Base-by-base conservation (phyloP, 441 rosid genomes). In the Isatis lusitanica region DNA sequence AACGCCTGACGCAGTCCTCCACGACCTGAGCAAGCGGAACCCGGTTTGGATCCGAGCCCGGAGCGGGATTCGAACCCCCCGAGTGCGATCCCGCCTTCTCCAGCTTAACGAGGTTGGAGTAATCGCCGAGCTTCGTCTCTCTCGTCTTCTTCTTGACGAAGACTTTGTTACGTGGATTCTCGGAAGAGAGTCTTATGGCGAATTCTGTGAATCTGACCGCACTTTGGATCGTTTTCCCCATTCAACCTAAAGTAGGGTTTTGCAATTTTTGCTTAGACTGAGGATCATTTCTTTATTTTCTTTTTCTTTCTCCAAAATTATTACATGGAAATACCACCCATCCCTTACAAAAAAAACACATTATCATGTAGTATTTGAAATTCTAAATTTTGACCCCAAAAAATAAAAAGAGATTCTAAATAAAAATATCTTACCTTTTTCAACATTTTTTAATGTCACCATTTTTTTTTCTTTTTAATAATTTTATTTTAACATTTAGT, bases 21-120 rank as follows among this genome's bases (percentile, higher is more conserved):
- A 93, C 97, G 31, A 90, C 96, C 50, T 77, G 81, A 46, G 90
- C 74, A 52, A 93, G 81, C 2, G 93, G 90, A 65, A 84, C 36
- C 60, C 89, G 81, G 12, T 71, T 68, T 48, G 55, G 71, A 58
- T 68, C 78, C 69, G 74, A 85, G 77, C 80, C 77, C 71, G 70
- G 78, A 75, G 71, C 73, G 77, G 36, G 85, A 63, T 61, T 75
- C 63, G 68, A 79, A 63, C 69, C 69, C 78, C 69, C 69, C 76
- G 50, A 80, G 68, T 52, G 71, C 74, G 66, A 78, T 60, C 48
- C 84, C 70, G 53, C 71, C 81, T 65, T 69, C 65, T 56, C 83
- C 77, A 74, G 80, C 70, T 44, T 73, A 74, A 76, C 73, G 30
- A n/a, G 71, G 52, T 77, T 35, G 35, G 63, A 60, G 81, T 62